Evolutionary conservation across 192 early-diverging fungal species (phyloP), one percentile per base, ranked within the genome.

Genomic region (Gryganskiella cystojenkinii): DNA sequence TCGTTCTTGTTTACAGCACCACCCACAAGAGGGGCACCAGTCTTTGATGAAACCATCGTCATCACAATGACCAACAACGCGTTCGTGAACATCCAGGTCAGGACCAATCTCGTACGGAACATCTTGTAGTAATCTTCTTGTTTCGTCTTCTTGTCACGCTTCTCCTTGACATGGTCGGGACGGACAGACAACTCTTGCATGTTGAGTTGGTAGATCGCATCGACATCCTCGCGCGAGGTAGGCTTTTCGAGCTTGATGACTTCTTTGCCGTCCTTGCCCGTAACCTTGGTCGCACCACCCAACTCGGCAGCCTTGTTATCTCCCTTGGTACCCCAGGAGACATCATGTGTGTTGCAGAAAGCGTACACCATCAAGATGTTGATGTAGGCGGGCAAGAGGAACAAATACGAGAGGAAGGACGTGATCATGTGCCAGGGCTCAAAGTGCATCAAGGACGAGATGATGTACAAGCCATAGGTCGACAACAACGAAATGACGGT

Each of bases 301-400:
- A 94, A 86, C 62, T 88, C 89, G 15, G 73, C 60, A n/a, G 71
- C 60, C 51, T 66, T 82, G 63, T 94, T 94, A 82, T 94, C 93
- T 68, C 95, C 93, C 84, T 96, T 96, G 28, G 95, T 96, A 56
- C 95, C 96, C 96, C 95, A 97, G 1, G 93, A 92, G 59, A 97
- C 94, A 72, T 96, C 96, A 85, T 96, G 95, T 0, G 94, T 91
- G 88, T 97, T 97, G 70, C 92, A 94, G 85, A 96, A 96, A 3
- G 95, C 93, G 52, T 96, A 97, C 25, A 97, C 92, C 90, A 90
- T 94, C 44, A 98, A 81, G 76, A 98, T 96, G 84, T 96, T 98
- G 70, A 93, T 85, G 56, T 92, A 98, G 44, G 91, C 90, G 25
- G 96, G 96, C 74, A 95, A 80, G 61, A 95, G 87, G 67, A 95